Base-by-base conservation (phyloP, 192 early-diverging fungal genomes). In the Coemansia sp. region DNA sequence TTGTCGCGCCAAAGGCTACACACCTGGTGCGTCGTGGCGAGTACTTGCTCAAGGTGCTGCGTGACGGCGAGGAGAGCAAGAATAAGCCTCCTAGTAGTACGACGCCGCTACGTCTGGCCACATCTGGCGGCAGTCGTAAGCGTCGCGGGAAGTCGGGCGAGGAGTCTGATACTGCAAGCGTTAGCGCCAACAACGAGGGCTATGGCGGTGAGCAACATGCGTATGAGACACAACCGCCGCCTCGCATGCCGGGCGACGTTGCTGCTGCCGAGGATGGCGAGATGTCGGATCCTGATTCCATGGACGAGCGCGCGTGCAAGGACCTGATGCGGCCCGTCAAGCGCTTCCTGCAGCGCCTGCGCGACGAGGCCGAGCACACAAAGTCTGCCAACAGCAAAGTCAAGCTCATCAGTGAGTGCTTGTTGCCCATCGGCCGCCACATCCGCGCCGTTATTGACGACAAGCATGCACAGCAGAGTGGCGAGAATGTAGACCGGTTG, bases 1-100 rank as follows among this genome's bases (percentile, higher is more conserved):
- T 82, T 18, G 79, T 88, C 6, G 82, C 88, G 34, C 97, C 97
- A 38, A 93, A 96, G 79, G 85, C 93, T 2, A 85, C 92, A 27
- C 96, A 97, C 71, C 78, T 99, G 31, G 89, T 88, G 36, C 89
- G 97, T 7, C 88, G 98, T 12, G 94, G 91, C n/a, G 94, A 98
- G 69, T 95, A 93, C 52, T 74, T 98, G 71, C 83, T 99, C 66
- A 94, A 96, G 79, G 86, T 90, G 7, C 80, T 98, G 31, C 88
- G 90, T 4, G 93, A 95, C 44, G 78, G 86, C 38, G 89, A 93
- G 54, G 78, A 78, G 47, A 77, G 41, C 65, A 77, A 67, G 70
- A 75, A 63, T 68, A 77, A 63, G 36, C 75, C 80, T 40, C 60
- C 77, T 46, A 31, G 3, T 72, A 76, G 27, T 68, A 20, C 47